Percentiles rank a stretch among this genome's conserved stretches.
These are phyloP conservation scores for Aureobasidium namibiae DNA, from an alignment of 2,329 filamentous ascomycete species.

Conservation along the genomic window DNA sequence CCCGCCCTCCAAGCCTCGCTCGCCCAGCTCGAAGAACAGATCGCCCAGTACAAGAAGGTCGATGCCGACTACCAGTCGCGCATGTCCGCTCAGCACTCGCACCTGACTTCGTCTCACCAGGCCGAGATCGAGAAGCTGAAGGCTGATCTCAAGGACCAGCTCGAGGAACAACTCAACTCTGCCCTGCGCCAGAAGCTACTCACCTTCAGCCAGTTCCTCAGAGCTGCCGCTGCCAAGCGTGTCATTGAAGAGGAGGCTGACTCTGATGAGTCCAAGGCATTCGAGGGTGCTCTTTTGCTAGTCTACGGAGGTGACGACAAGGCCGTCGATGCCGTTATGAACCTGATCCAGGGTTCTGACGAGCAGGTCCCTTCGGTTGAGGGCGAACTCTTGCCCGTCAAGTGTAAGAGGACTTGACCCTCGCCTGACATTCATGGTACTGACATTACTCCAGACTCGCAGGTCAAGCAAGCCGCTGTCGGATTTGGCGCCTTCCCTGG, in stretches of 20 bases:
- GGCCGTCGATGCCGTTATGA: slow-evolving; percentile 67
- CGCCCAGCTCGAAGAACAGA: slow-evolving; percentile 63
- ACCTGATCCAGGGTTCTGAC: slow-evolving; percentile 63
- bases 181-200: slow-evolving; percentile 55
- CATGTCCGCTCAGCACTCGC: slow-evolving; percentile 49
- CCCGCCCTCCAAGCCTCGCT: slow-evolving; percentile 62
- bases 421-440: neutral
- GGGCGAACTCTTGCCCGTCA: slow-evolving; percentile 58
- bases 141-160: slow-evolving; percentile 49
- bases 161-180: slow-evolving; percentile 38
- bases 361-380: slow-evolving; percentile 59
- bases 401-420: slow-evolving; percentile 50
- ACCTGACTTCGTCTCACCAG: slow-evolving; percentile 47
- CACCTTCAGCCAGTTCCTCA: slow-evolving; percentile 69
- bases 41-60: slow-evolving; percentile 65
- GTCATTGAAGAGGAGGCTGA: slow-evolving; percentile 59
- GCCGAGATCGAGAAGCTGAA: slow-evolving; percentile 48
- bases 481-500: slow-evolving; percentile 47
- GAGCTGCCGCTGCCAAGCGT: slow-evolving; percentile 66
- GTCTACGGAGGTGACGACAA: slow-evolving; percentile 71
- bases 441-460: slow-evolving; percentile 23
- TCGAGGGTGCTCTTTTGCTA: slow-evolving; percentile 69
- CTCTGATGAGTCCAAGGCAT: slow-evolving; percentile 67
- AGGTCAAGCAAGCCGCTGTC: slow-evolving; percentile 33
- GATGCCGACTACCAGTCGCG: slow-evolving; percentile 62